phyloP scores from a whole-genome alignment of 1,284 basidiomycete species.

The Fistulinella cinereoalba region DNA sequence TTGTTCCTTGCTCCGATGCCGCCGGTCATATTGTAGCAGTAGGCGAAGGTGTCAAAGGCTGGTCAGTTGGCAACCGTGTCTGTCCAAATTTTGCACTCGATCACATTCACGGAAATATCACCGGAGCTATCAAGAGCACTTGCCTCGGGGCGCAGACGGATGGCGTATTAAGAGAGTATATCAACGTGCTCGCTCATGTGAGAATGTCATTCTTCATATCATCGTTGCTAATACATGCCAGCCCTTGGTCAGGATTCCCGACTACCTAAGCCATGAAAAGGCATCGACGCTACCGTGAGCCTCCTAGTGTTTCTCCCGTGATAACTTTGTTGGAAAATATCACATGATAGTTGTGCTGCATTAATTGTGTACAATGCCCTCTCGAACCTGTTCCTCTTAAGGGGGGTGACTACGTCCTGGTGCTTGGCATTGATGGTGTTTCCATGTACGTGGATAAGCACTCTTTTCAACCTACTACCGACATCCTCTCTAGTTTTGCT shows the following conservation, averaged over 20 bases:
- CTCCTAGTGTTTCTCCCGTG: neutral
- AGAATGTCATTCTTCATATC: conserved; percentile 12
- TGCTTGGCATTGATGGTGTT: conserved; percentile 59
- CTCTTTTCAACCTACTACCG: neutral
- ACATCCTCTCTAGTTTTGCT: conserved; percentile 37
- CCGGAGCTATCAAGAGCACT: conserved; percentile 30
- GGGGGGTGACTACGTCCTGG: conserved; percentile 49
- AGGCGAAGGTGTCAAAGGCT: conserved; percentile 50
- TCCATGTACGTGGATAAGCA: conserved; percentile 40
- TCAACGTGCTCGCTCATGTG: conserved; percentile 44
- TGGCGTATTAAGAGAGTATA: conserved; percentile 57
- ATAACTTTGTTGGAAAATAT: neutral
- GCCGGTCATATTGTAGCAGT: conserved; percentile 59
- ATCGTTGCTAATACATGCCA: conserved; percentile 9
- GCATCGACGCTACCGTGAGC: conserved; percentile 47
- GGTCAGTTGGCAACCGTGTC: conserved; percentile 56
- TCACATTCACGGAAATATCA: conserved; percentile 42
- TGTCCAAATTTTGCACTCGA: conserved; percentile 44
- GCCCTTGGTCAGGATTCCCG: conserved; percentile 45
- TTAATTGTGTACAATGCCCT: conserved; percentile 52
- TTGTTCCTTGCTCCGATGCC: conserved; percentile 59
- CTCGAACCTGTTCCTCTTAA: conserved; percentile 42
- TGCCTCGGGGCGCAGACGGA: conserved; percentile 49
- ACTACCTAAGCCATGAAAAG: conserved; percentile 50
- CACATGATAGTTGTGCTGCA: conserved; percentile 41